Conservation (phyloP, 108 stramenopile species). For the Chaetoceros muelleri region DNA sequence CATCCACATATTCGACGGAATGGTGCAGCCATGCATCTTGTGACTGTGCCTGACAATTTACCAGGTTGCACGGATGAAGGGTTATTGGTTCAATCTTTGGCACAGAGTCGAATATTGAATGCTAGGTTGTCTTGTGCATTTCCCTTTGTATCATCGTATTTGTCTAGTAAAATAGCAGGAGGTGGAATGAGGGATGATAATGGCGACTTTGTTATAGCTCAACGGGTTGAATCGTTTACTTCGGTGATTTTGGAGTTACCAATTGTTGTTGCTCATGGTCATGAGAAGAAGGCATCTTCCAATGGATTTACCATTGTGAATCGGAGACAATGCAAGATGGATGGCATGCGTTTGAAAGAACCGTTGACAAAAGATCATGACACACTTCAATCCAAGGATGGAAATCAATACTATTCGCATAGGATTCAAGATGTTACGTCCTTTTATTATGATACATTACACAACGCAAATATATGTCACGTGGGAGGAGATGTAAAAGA, state of each 20-base stretch:
- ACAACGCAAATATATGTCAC: background rate
- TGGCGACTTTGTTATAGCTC: no score
- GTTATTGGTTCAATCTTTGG: background rate
- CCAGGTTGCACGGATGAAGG: no score
- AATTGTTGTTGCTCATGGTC: no score
- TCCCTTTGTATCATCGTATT: no score
- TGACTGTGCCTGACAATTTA: no score
- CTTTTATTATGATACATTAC: conserved; percentile 9
- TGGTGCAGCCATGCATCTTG: no score
- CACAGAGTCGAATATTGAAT: background rate
- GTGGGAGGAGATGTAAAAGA: conserved; percentile 19
- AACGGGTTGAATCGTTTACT: no score
- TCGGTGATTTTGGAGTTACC: no score
- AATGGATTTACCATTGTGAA: background rate
- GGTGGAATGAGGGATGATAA: no score
- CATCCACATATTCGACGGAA: no score
- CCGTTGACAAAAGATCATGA: background rate
- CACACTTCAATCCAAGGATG: conserved; percentile 5
- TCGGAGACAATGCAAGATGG: background rate
- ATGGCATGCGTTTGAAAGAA: background rate
- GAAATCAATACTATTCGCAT: conserved; percentile 1
- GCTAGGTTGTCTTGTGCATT: background rate
- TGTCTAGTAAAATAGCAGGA: no score
- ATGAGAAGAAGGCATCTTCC: no score
- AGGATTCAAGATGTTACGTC: conserved; percentile 9